phyloP scores from a whole-genome alignment of 306 rosid species.

The Rubus idaeus region DNA sequence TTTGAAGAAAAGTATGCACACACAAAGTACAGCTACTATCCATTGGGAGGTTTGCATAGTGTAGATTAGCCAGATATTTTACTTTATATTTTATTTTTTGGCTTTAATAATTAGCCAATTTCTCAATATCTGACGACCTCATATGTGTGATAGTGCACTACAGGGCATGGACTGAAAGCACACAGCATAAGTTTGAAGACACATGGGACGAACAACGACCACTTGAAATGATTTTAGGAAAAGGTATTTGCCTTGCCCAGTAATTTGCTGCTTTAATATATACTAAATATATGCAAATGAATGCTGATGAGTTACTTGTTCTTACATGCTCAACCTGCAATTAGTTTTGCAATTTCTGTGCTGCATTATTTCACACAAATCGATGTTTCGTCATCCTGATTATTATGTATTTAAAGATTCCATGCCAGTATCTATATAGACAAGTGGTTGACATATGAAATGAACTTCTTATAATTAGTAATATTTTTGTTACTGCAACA shows the following conservation, averaged over 20 bases:
- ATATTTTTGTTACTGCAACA: constrained; percentile 40
- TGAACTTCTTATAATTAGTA: constrained; percentile 12
- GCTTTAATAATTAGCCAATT: background rate
- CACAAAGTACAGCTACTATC: background rate
- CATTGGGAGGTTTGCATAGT: background rate
- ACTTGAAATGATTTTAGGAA: constrained; percentile 71
- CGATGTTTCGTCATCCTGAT: background rate
- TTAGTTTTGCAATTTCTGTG: constrained; percentile 1
- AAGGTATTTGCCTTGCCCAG: constrained; percentile 49
- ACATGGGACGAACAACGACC: constrained; percentile 90
- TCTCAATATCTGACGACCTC: constrained; percentile 10
- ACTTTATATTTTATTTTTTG: background rate
- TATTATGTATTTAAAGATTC: constrained; percentile 10
- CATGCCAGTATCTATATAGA: background rate
- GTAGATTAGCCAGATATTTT: background rate
- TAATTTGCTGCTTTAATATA: constrained; percentile 8
- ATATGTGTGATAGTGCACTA: constrained; percentile 64
- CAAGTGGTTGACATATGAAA: background rate
- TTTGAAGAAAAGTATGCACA: background rate
- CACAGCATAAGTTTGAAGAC: constrained; percentile 90
- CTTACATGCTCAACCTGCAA: background rate
- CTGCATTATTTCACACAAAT: background rate
- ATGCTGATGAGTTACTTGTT: constrained; percentile 4
- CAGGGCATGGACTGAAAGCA: constrained; percentile 87
- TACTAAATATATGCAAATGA: background rate